Percentiles rank a stretch among this genome's conserved stretches.
Conservation (phyloP, 352 stramenopile species). For the Thalassiosira mediterranea region DNA sequence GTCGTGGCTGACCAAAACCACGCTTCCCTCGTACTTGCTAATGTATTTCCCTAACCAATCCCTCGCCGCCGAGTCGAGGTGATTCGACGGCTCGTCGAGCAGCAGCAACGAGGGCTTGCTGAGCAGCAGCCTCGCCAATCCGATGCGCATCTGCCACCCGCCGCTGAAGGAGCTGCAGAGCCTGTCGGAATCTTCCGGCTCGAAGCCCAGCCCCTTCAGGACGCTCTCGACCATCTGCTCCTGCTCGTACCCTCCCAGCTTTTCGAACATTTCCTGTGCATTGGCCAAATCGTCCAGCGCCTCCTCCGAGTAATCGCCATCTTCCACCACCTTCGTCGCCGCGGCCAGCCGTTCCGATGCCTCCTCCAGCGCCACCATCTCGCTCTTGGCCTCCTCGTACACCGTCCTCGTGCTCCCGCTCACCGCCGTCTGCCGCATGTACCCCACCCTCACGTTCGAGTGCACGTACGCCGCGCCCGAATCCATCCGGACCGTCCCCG, state of each 20-base stretch:
- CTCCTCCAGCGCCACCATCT: slow-evolving; percentile 75
- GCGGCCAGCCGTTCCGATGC: slow-evolving; percentile 39
- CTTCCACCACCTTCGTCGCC: slow-evolving; percentile 37
- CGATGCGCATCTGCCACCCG: slow-evolving; percentile 94
- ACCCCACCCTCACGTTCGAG: slow-evolving; percentile 33
- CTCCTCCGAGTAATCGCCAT: slow-evolving; percentile 49
- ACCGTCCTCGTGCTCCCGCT: slow-evolving; percentile 75
- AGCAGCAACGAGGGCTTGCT: slow-evolving; percentile 95
- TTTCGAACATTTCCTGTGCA: slow-evolving; percentile 68
- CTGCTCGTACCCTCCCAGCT: slow-evolving; percentile 76
- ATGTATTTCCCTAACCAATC: slow-evolving; percentile 95
- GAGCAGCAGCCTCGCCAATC: slow-evolving; percentile 91
- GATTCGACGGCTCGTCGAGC: slow-evolving; percentile 92
- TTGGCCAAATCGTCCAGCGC: slow-evolving; percentile 64
- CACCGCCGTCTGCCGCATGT: slow-evolving; percentile 79
- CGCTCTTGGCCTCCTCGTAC: slow-evolving; percentile 76
- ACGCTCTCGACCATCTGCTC: slow-evolving; percentile 89
- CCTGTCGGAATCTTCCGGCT: slow-evolving; percentile 90
- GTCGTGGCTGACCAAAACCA: slow-evolving; percentile 96
- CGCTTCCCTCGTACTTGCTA: slow-evolving; percentile 89
- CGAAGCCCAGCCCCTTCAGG: slow-evolving; percentile 94
- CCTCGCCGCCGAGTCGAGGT: slow-evolving; percentile 89
- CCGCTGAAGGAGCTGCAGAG: slow-evolving; percentile 92
- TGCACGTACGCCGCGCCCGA: slow-evolving; percentile 39
- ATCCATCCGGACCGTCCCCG: slow-evolving; percentile 18